These are phyloP conservation scores for Curvularia hawaiiensis DNA, from an alignment of 2,329 filamentous ascomycete genomes.

Conservation along the genomic window DNA sequence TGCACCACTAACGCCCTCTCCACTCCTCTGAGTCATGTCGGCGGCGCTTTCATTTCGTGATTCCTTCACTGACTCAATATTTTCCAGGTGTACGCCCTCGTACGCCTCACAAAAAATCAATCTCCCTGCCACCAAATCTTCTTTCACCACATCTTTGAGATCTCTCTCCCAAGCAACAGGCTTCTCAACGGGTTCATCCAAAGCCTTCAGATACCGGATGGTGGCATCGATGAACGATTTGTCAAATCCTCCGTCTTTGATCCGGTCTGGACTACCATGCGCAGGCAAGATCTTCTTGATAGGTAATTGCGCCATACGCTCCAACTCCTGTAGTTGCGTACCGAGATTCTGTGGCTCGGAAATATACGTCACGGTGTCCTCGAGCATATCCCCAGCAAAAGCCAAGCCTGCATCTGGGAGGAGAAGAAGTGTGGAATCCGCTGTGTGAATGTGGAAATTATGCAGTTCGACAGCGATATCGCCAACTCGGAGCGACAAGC, in stretches of 20 bases:
- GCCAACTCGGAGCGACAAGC: background rate
- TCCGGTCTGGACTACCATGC: background rate
- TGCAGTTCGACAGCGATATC: background rate
- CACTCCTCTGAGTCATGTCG: background rate
- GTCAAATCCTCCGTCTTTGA: background rate
- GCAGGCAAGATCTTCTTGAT: background rate
- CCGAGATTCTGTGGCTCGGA: background rate
- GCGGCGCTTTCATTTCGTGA: background rate
- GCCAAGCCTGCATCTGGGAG: background rate
- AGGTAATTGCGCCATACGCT: background rate
- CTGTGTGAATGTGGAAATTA: background rate
- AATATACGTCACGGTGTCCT: background rate
- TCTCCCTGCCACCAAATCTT: background rate
- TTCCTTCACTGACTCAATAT: background rate
- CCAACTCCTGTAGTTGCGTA: background rate
- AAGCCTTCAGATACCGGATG: background rate
- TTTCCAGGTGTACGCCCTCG: background rate
- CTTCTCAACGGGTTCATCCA: background rate
- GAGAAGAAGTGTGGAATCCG: background rate
- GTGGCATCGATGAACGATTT: background rate
- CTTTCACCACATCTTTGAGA: background rate
- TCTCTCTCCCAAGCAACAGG: background rate
- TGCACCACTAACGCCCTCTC: background rate
- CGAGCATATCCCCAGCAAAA: background rate
- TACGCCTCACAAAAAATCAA: background rate